phyloP scores from a whole-genome alignment of 371 early-diverging fungal genomes.

The Dipsacomyces acuminosporus region DNA sequence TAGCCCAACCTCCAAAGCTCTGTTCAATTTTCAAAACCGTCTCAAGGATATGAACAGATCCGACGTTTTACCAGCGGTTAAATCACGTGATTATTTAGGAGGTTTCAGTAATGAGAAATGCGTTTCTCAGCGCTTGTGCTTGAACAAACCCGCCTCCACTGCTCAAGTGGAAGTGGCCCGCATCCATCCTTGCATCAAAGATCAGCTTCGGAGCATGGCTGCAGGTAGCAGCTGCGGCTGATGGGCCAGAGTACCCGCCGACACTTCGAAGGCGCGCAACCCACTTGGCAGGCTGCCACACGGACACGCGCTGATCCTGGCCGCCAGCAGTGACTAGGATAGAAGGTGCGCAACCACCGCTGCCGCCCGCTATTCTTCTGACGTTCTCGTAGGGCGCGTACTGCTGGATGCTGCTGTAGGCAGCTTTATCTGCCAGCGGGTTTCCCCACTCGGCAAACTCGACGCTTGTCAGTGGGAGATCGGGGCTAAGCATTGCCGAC shows the following conservation, averaged over 20 bases:
- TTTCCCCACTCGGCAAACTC: constrained; percentile 89
- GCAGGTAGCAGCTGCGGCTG: not conserved
- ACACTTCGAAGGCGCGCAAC: constrained; percentile 45
- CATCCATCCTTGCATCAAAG: constrained; percentile 17
- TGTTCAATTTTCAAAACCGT: too few relatives aligned
- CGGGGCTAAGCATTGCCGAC: constrained; percentile 69
- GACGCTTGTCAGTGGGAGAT: constrained; percentile 68
- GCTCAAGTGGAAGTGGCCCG: constrained; percentile 30
- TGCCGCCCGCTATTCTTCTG: not conserved
- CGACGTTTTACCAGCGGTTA: too few relatives aligned
- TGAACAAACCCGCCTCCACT: constrained; percentile 5
- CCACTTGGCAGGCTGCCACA: constrained; percentile 73
- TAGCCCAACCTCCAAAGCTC: too few relatives aligned
- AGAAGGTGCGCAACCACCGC: constrained; percentile 50
- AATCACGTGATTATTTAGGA: too few relatives aligned
- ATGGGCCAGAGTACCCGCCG: constrained; percentile 4
- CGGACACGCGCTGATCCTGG: constrained; percentile 71
- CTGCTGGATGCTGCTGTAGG: constrained; percentile 56
- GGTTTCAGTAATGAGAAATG: constrained; percentile 31
- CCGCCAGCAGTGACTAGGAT: constrained; percentile 71
- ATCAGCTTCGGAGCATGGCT: constrained; percentile 14
- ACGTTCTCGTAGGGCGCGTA: constrained; percentile 82
- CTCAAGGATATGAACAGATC: too few relatives aligned
- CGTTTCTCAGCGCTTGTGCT: constrained; percentile 28
- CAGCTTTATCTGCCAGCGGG: constrained; percentile 51